Base-by-base conservation (phyloP, 2,329 filamentous ascomycete species). In the Pestalotiopsis sp. region DNA sequence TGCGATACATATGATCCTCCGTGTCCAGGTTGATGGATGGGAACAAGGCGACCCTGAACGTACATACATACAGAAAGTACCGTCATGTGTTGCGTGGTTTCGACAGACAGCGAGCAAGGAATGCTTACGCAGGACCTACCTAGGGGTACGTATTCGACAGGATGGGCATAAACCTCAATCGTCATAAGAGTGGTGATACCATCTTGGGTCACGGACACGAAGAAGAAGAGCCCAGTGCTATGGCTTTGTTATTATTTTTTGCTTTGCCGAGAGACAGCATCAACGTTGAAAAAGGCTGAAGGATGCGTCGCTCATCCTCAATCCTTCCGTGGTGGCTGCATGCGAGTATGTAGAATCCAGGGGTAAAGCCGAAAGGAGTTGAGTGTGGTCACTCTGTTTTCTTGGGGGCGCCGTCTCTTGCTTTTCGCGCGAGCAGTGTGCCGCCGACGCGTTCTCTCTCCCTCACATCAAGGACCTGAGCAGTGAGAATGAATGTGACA, bases 251-350 rank as follows among this genome's bases (percentile, higher is more conserved):
- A 52, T 52, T 20, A 52, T 52, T 6, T 52, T 52, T n/a, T 52
- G 14, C 9, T n/a, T 52, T 52, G 45, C 45, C 45, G 14, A 52
- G 45, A 52, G 45, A 52, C 45, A 52, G 45, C 45, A 52, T 52
- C 5, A 52, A 52, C 7, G 20, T 52, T 52, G 45, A 20, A n/a
- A 49, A n/a, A 49, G 9, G 31, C 31, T 36, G 20, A 52, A 52
- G 45, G 45, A 52, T 52, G 45, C 45, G 45, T n/a, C 14, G 9
- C 45, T n/a, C 23, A 27, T 36, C 57, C 57, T 59, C 20, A 59
- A 59, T 59, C 57, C 57, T 59, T 36, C 57, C 57, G 57, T 45
- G 38, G 61, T 64, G 61, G 61, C 61, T 64, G 61, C 61, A 64
- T 62, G 27, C 20, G 20, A 64, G 23, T 27, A 36, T 64, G 61